phyloP scores from a whole-genome alignment of 768 basidiomycete species.

The Dentipellis sp. region DNA sequence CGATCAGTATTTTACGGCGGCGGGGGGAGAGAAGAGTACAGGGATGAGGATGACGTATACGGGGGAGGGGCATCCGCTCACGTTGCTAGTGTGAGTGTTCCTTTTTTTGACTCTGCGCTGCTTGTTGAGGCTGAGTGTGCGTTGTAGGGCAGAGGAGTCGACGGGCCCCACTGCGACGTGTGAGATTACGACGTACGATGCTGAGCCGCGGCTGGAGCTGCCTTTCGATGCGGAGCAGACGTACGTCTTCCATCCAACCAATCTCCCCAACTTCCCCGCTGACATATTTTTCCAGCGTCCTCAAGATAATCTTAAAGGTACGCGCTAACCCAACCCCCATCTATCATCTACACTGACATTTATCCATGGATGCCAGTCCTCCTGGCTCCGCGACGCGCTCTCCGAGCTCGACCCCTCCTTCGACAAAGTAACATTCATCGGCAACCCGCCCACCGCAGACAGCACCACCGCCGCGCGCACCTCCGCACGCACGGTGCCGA shows the following conservation, averaged over 20 bases:
- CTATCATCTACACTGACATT: background rate
- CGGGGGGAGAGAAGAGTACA: slow-evolving; percentile 51
- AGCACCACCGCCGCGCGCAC: slow-evolving; percentile 13
- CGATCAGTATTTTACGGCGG: slow-evolving; percentile 46
- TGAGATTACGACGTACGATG: slow-evolving; percentile 77
- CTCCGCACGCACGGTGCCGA: slow-evolving; percentile 18
- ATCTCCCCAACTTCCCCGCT: slow-evolving; percentile 5
- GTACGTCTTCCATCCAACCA: slow-evolving; percentile 26
- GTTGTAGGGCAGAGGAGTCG: slow-evolving; percentile 61
- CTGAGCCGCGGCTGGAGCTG: slow-evolving; percentile 75
- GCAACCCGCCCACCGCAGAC: slow-evolving; percentile 43
- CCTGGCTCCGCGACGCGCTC: slow-evolving; percentile 89
- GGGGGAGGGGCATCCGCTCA: slow-evolving; percentile 71
- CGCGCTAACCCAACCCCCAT: slow-evolving; percentile 4
- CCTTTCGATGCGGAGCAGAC: slow-evolving; percentile 62
- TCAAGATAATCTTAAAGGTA: slow-evolving; percentile 84
- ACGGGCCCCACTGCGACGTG: slow-evolving; percentile 80
- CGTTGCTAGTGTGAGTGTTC: slow-evolving; percentile 61
- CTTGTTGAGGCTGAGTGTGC: background rate
- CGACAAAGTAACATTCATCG: slow-evolving; percentile 76
- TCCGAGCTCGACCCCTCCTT: slow-evolving; percentile 87
- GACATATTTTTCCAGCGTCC: slow-evolving; percentile 33
- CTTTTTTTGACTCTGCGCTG: background rate
- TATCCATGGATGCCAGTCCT: slow-evolving; percentile 39
- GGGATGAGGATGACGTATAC: slow-evolving; percentile 80